Evolutionary conservation across 768 basidiomycete species (phyloP), one percentile per base, ranked within the genome.

Genomic region (Sporobolomyces phaffii): DNA sequence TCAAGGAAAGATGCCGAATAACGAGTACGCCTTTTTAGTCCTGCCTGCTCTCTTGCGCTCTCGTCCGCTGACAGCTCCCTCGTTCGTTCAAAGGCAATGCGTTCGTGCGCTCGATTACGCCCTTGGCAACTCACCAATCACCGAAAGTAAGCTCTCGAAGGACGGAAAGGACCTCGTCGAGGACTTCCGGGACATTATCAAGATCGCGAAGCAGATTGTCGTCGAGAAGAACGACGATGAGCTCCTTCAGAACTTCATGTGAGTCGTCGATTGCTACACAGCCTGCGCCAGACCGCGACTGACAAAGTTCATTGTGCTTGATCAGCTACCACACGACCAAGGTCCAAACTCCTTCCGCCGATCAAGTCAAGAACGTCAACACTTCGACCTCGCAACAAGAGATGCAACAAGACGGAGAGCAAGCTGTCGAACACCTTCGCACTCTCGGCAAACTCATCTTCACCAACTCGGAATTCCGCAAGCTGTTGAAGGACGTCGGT

Each of bases 211-310:
- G 61, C 49, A 73, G 31, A 68, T 74, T 31, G 65, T 74, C 17
- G 48, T 31, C 38, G 65, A 74, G 68, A 72, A 76, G 70, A 74
- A 76, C 73, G 64, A 64, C 44, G 74, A 94, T 72, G 91, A 97
- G 79, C 82, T 97, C 44, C 82, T 96, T 77, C 94, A 97, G 78
- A 87, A 89, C 73, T 93, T 94, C 72, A 78, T 93, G 64, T 58
- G 14, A 28, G 61, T 29, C 44, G 17, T 40, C 10, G 18, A 7
- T 13, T 38, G 6, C 20, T 6, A 18, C 20, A 13, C 73, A 53
- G 44, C 48, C 40, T 22, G 29, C 31, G 20, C 26, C 22, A 1
- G 2, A 13, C 6, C 17, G 45, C 51, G n/a, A 38, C 44, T 2
- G 0, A 14, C 60, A 68, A 26, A 59, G 41, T 3, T 49, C 3